These are phyloP conservation scores for Grosmannia penicillata DNA, from an alignment of 2,329 filamentous ascomycete genomes.

Conservation along the genomic window DNA sequence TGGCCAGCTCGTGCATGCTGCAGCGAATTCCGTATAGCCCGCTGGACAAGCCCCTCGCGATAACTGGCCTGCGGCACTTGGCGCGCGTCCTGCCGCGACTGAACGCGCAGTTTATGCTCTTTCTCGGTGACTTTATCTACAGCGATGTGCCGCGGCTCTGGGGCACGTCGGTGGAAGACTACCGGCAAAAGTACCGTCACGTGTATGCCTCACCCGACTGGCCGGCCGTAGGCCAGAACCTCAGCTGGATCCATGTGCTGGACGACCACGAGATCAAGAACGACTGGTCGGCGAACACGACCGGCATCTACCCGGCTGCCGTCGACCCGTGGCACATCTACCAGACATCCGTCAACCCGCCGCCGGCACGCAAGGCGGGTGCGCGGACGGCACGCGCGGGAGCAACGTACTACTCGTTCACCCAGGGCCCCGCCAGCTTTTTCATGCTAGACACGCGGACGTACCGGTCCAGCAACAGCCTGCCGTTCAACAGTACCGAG, in stretches of 20 bases:
- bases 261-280: conserved; percentile 96
- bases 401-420: conserved; percentile 79
- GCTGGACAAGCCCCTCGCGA: conserved; percentile 64
- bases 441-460: conserved; percentile 89
- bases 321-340: conserved; percentile 79
- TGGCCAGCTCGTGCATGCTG: conserved; percentile 88
- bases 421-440: conserved; percentile 80
- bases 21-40: conserved; percentile 81
- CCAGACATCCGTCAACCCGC: conserved; percentile 73
- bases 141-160: conserved; percentile 75
- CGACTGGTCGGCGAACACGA: conserved; percentile 75
- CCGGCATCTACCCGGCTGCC: conserved; percentile 64
- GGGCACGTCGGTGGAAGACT: conserved; percentile 57
- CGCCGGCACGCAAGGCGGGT: conserved; percentile 38
- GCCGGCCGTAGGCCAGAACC: conserved; percentile 54
- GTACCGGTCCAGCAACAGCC: conserved; percentile 57
- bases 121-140: conserved; percentile 80
- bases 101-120: conserved; percentile 65
- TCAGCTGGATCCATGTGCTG: conserved; percentile 96
- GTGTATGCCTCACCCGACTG: conserved; percentile 95
- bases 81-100: conserved; percentile 58
- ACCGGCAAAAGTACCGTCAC: conserved; percentile 82
- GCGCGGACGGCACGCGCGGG: conserved; percentile 18
- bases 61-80: conserved; percentile 67
- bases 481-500: conserved; percentile 41